Percentiles rank a stretch among this genome's conserved stretches.
Conservation (phyloP, 2,329 filamentous ascomycete species). For the Aspergillus candidus region DNA sequence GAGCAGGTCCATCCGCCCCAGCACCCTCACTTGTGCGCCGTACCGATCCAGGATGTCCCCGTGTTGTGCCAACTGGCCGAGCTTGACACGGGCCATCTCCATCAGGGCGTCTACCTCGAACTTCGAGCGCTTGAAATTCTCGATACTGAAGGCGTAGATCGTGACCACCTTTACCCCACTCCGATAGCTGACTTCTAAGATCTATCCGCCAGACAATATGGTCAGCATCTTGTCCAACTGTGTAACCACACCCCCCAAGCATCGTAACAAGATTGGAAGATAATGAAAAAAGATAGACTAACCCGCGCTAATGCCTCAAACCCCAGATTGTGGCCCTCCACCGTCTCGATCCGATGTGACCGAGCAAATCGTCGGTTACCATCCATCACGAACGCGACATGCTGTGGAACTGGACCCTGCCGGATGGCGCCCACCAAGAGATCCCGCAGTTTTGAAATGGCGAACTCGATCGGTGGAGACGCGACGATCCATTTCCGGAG, state of each 20-base stretch:
- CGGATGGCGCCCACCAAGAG: conserved; percentile 80
- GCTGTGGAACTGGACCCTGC: conserved; percentile 86
- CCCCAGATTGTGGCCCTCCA: conserved; percentile 91
- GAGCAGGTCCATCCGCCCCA: conserved; percentile 78
- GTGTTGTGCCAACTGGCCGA: conserved; percentile 85
- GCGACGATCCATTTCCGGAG: conserved; percentile 71
- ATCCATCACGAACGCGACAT: conserved; percentile 99
- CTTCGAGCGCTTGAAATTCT: conserved; percentile 96
- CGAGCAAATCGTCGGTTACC: conserved; percentile 91
- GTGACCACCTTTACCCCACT: conserved; percentile 94
- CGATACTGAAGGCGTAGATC: conserved; percentile 97
- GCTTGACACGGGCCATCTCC: conserved; percentile 94
- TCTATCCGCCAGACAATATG: conserved; percentile 44
- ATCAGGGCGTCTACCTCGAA: conserved; percentile 96
- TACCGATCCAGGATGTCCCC: conserved; percentile 90
- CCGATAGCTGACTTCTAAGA: conserved; percentile 97
- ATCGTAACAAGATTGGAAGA: background rate
- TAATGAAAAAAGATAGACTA: conserved; percentile 27
- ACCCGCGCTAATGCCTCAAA: conserved; percentile 91
- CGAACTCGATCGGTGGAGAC: conserved; percentile 89
- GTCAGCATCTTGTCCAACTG: background rate
- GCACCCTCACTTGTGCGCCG: conserved; percentile 75
- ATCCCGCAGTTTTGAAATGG: conserved; percentile 70
- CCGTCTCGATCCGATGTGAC: conserved; percentile 85
- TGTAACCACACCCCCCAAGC: background rate